Percentiles rank a stretch among this genome's conserved stretches.
Evolutionary conservation across 352 stramenopile species (phyloP).

Genomic region (Phytophthora pini): DNA sequence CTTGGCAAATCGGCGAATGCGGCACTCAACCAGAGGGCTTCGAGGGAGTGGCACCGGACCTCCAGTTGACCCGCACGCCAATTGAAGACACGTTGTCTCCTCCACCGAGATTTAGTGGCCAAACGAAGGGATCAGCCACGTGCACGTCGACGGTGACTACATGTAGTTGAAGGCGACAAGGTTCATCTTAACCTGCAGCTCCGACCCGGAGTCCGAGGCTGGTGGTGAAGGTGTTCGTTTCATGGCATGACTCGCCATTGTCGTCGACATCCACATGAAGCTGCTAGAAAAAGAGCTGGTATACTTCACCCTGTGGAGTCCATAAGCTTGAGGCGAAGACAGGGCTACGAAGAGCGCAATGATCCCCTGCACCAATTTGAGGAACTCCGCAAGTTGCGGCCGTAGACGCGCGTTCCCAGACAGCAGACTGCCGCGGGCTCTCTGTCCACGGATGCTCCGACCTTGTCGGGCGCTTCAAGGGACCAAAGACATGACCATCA

Average conservation of each 20-base stretch:
- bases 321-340: neutral
- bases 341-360: neutral
- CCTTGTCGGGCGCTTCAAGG: constrained; percentile 1
- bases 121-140: constrained; percentile 1
- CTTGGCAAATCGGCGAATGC: constrained; percentile 22
- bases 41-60: neutral
- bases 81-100: constrained; percentile 12
- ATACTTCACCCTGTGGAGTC: neutral
- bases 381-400: too few species aligned
- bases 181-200: too few species aligned
- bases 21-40: constrained; percentile 8
- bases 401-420: neutral
- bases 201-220: neutral
- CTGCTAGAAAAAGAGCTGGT: neutral
- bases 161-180: neutral
- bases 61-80: neutral
- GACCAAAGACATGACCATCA: constrained; percentile 1
- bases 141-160: neutral
- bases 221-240: neutral
- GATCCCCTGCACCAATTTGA: neutral
- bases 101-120: constrained; percentile 6
- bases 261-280: neutral
- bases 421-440: neutral
- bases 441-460: neutral
- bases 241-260: neutral